Base-by-base conservation (phyloP, 1,139 yeast species). In the Pneumocystis carinii region DNA sequence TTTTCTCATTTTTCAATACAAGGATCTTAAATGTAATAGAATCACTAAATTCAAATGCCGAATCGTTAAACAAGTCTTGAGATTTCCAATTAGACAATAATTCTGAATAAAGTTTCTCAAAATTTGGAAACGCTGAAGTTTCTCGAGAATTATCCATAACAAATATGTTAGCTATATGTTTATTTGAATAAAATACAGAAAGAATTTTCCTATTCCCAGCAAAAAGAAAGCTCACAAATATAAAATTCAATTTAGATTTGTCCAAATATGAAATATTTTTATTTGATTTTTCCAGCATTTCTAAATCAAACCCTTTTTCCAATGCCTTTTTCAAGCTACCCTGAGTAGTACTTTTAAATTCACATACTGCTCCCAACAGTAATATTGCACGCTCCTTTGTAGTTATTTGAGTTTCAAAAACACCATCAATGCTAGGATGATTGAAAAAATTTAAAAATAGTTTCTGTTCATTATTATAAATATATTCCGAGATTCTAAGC, bases 251-350 rank as follows among this genome's bases (percentile, higher is more conserved):
- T 5, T 77, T 74, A 64, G 84, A 81, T 55, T 79, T 74, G 63
- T 76, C 76, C 71, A 85, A 75, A 69, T 86, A 88, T 61, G 77
- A 75, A 2, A 76, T 78, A 74, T 24, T 55, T 35, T 79, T 80
- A 4, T 79, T 75, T 68, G 76, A 35, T 66, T 64, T 39, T 62
- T 67, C 66, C 36, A 77, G 68, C 72, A 86, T 85, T 64, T 81
- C 81, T 65, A 81, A 72, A 27, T 85, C 83, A 73, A 94, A 94
- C 0, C 98, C 98, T 66, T 81, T 80, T 68, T 88, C 90, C 66
- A 94, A 76, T 35, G 97, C 96, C 69, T 81, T 83, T 10, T 97
- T 95, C n/a, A 92, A 77, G 1, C 92, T 82, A 19, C 97, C 96
- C 19, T 89, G 83, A 63, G 79, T 77, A 0, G 87, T 79, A 66